These are phyloP conservation scores for Elsinoe ampelina DNA, from an alignment of 2,329 filamentous ascomycete species.

Conservation along the genomic window DNA sequence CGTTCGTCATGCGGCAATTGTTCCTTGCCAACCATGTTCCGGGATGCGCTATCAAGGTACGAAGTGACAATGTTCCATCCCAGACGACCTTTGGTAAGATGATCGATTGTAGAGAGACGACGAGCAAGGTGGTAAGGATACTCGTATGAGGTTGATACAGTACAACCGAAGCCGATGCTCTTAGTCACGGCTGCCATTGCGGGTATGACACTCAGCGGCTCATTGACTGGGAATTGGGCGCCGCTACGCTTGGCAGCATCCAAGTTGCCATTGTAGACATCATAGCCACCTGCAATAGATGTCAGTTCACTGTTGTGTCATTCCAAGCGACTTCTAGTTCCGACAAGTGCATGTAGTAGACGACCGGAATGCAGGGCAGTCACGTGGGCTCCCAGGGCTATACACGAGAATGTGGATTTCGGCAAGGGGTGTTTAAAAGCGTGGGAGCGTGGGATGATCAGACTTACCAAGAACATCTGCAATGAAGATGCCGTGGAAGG, in stretches of 20 bases:
- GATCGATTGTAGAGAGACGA: slow-evolving; percentile 57
- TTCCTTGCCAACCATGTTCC: slow-evolving; percentile 50
- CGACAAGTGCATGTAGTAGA: too few species aligned
- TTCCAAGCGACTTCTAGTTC: too few species aligned
- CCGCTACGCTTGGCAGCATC: slow-evolving; percentile 52
- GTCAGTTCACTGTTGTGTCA: not conserved
- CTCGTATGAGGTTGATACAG: slow-evolving; percentile 59
- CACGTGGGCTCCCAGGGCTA: too few species aligned
- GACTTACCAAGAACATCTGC: slow-evolving; percentile 51
- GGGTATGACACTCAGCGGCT: slow-evolving; percentile 53
- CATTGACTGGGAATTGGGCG: slow-evolving; percentile 63
- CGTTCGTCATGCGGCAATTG: slow-evolving; percentile 57
- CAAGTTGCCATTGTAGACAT: slow-evolving; percentile 59
- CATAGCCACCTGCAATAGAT: slow-evolving; percentile 38
- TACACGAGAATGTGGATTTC: too few species aligned
- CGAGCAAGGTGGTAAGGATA: slow-evolving; percentile 58
- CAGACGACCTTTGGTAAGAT: slow-evolving; percentile 52
- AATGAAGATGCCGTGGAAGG: slow-evolving; percentile 59
- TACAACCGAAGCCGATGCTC: slow-evolving; percentile 60
- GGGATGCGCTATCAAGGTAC: slow-evolving; percentile 57
- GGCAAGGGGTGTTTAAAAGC: too few species aligned
- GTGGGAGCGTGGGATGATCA: not conserved
- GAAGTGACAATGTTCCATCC: slow-evolving; percentile 49
- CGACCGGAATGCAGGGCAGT: too few species aligned
- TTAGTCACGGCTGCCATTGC: slow-evolving; percentile 60